Evolutionary conservation across 805 yeast genomes (phyloP), one percentile per base, ranked within the genome.

Genomic region (Teunomyces lycoperdinae): DNA sequence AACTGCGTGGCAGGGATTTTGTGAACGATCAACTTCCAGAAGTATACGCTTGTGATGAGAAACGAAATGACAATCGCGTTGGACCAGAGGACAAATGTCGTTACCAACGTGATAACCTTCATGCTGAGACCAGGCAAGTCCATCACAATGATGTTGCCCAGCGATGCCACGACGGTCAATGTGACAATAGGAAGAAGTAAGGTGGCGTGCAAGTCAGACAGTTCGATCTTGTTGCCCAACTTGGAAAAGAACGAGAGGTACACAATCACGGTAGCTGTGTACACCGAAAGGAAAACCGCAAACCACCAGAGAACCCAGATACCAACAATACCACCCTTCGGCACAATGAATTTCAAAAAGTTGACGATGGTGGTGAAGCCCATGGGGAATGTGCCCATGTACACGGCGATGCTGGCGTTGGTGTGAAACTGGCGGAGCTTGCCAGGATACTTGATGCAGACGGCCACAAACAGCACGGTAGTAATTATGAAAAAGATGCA

Each of bases 361-460:
- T 81, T 84, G 28, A 84, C 70, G 51, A 89, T 63, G 2, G 96
- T 82, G 9, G 81, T 76, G 52, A 74, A 73, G 0, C 90, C 96
- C 96, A 90, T 90, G 13, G 89, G 84, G 48, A 79, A 77, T 52
- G 92, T 83, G 5, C 96, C 96, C 68, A 88, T 68, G 57, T 83
- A 88, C 2, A 83, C 81, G 41, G 83, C 78, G 32, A 77, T 68
- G 2, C 64, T 59, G 1, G 81, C 75, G 46, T 70, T 68, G 14
- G 59, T 44, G 45, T 68, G 59, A 41, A 54, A 50, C 34, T 45
- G 47, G n/a, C 45, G 55, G 45, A 54, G 33, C 34, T 56, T 43
- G 4, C 8, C 39, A 9, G 63, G 58, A 52, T 76, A 71, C 32
- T 64, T 62, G 5, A 66, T 16, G 26, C 78, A 44, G 43, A 79